Conservation (phyloP, 1,284 basidiomycete species). For the Cystobasidium pallidum region DNA sequence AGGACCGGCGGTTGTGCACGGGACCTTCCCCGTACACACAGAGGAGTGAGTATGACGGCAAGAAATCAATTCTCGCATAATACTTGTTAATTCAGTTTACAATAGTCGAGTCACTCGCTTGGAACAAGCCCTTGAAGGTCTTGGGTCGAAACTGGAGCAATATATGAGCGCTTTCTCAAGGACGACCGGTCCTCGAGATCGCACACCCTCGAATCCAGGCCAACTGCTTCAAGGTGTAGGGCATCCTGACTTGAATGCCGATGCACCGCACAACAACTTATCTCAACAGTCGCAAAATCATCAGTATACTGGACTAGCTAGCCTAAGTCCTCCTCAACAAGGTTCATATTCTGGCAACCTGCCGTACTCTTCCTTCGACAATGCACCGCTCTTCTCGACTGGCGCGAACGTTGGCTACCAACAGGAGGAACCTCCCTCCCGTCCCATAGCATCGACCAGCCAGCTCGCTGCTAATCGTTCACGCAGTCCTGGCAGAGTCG, state of each 20-base stretch:
- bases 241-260: neutral
- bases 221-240: neutral
- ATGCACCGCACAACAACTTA: neutral
- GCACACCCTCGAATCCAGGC: neutral
- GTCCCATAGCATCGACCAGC: neutral
- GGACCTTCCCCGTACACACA: neutral
- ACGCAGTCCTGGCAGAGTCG: conserved; percentile 1
- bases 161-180: conserved; percentile 5
- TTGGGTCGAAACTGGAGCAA: conserved; percentile 1
- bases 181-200: neutral
- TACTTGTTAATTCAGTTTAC: neutral
- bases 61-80: neutral
- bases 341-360: neutral
- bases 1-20: neutral
- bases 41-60: conserved; percentile 17
- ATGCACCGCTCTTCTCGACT: neutral
- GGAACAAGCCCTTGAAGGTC: conserved; percentile 1
- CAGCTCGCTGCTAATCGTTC: neutral
- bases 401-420: neutral
- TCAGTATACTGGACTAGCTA: neutral
- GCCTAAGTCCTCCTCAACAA: conserved; percentile 1
- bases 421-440: neutral
- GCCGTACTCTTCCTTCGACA: neutral
- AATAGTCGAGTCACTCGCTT: conserved; percentile 10
- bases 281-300: neutral